Conservation (phyloP, 2,329 filamentous ascomycete species). For the Fusarium secorum region DNA sequence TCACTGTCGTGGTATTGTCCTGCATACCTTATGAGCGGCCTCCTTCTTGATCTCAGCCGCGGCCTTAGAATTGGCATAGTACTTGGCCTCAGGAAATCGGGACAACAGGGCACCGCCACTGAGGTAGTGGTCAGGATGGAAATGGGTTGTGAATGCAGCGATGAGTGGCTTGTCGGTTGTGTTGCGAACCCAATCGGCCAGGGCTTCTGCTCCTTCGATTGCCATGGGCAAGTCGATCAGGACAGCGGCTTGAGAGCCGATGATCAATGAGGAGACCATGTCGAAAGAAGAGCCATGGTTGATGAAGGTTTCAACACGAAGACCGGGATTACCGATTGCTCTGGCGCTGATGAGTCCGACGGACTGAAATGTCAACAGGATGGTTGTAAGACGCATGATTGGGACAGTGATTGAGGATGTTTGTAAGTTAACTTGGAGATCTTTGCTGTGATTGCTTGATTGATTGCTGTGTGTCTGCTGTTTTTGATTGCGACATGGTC, state of each 20-base stretch:
- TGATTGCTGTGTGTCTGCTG: accelerated
- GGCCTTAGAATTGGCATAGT: background rate
- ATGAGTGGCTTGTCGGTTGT: background rate
- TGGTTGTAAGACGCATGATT: background rate
- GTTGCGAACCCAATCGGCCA: background rate
- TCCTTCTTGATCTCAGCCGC: background rate
- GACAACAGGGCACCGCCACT: background rate
- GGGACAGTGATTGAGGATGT: background rate
- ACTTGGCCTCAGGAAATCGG: background rate
- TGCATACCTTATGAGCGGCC: background rate
- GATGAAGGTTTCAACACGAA: background rate
- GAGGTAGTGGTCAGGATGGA: background rate
- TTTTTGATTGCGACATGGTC: accelerated
- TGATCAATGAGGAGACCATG: background rate
- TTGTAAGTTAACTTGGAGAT: background rate
- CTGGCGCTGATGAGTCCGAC: background rate
- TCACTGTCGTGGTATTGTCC: accelerated
- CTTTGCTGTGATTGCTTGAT: too few relatives aligned
- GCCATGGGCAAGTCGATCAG: background rate
- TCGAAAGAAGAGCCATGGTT: background rate
- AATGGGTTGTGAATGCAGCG: background rate
- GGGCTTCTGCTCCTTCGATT: background rate
- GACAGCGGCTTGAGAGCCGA: background rate
- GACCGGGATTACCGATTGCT: background rate
- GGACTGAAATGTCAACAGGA: background rate